Base-by-base conservation (phyloP, 2,329 filamentous ascomycete species). In the Alternaria consortialis region DNA sequence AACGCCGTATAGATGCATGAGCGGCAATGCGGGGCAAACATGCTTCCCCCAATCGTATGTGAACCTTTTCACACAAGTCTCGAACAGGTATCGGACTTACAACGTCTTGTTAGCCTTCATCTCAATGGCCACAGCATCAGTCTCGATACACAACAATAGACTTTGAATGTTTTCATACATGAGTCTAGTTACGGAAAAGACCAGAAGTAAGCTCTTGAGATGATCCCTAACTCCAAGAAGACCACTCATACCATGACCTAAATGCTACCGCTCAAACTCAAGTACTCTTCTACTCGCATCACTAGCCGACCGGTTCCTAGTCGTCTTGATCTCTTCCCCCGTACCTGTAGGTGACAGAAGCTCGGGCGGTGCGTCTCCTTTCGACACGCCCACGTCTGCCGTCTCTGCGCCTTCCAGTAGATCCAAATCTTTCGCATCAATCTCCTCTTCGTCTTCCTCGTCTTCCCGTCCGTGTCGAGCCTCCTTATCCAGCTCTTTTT, bases 401-500 rank as follows among this genome's bases (percentile, higher is more conserved):
- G 83, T 83, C 60, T 85, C 83, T 4, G 82, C 82, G 1, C 81
- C 82, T 52, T 84, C 82, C 1, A 85, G 73, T n/a, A 85, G 63
- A 72, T 85, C 83, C 11, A 77, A 59, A 59, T 81, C 80, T 53
- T 76, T 76, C 2, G 74, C 76, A 39, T 73, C 66, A 6, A 82
- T 81, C 0, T 88, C 87, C 1, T 89, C 88, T 0, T 92, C 90
- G 1, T 93, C 90, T 0, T 89, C 86, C 0, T 86, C 86, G 1
- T 82, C 78, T 64, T 82, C 83, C 71, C 90, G 84, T 36, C 75
- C 77, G 2, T 86, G 86, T n/a, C 70, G 67, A 1, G 89, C 80
- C 62, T 93, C 94, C 79, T 90, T 91, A 79, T 97, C 94, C 67
- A 97, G 82, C 75, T 98, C 94, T 69, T 89, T 90, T 79, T 97